Evolutionary conservation across 2,329 filamentous ascomycete genomes (phyloP), one percentile per base, ranked within the genome.

Genomic region (Calcarisporium arbuscula): DNA sequence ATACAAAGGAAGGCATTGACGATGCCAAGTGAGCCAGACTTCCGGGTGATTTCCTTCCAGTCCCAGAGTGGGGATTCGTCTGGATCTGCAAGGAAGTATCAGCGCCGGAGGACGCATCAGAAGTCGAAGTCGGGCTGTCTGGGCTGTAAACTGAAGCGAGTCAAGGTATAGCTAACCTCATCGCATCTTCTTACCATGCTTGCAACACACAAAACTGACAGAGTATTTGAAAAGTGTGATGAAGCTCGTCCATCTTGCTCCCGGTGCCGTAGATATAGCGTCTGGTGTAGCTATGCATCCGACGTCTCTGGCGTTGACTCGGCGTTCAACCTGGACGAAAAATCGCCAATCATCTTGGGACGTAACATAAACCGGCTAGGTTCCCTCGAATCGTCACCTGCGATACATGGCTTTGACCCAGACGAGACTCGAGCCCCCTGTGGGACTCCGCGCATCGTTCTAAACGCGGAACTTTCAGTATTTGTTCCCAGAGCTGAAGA

Each of bases 61-160:
- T 21, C 30, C 7, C 20, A 32, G 19, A n/a, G 10, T 19, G 30
- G n/a, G n/a, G n/a, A n/a, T n/a, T n/a, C n/a, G n/a, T n/a, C n/a
- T n/a, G n/a, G n/a, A n/a, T n/a, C n/a, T n/a, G 23, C 8, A 30
- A 12, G 40, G 12, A 32, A 33, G 11, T 46, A 49, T 30, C 41
- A 42, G 32, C 38, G 34, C 27, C 44, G 47, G 20, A 47, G 39
- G 36, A 35, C 36, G 18, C 42, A 45, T 30, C 23, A 30, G n/a
- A 50, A 47, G 31, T 47, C 42, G 2, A 43, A 27, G 28, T 30
- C 18, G n/a, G 47, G 48, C 4, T 51, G 48, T 30, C 14, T 36
- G 2, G 36, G 31, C 1, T 50, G 48, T 34, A 49, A 48, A 15
- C 33, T 45, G 8, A 51, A 45, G 20, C 38, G 47, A 25, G 43